A percentile compares a stretch with the other conserved stretches of the same genome.
These are phyloP conservation scores for Penicillium robsamsonii DNA, from an alignment of 495 filamentous ascomycete genomes.

Conservation along the genomic window DNA sequence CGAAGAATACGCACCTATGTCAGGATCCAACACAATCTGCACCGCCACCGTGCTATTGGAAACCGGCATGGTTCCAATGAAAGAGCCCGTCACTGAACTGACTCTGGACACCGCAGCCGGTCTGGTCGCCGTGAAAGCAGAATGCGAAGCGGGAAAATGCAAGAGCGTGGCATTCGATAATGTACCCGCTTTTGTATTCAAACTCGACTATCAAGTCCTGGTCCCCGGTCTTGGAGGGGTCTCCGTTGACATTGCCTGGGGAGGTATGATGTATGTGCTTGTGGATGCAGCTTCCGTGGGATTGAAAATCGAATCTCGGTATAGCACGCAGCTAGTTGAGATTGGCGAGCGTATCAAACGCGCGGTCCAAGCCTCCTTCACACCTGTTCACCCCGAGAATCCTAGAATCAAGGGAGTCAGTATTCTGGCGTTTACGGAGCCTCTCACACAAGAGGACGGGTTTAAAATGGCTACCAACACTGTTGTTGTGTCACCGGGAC, in stretches of 20 bases:
- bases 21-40: slow-evolving; percentile 37
- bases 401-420: slow-evolving; percentile 28
- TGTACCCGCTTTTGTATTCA: slow-evolving; percentile 35
- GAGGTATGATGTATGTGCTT: slow-evolving; percentile 39
- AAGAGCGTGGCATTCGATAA: slow-evolving; percentile 36
- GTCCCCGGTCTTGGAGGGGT: slow-evolving; percentile 32
- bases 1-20: slow-evolving; percentile 41
- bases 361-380: slow-evolving; percentile 22
- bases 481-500: slow-evolving; percentile 35
- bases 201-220: slow-evolving; percentile 30
- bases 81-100: slow-evolving; percentile 32
- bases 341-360: slow-evolving; percentile 35
- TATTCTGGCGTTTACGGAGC: slow-evolving; percentile 29
- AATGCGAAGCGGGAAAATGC: slow-evolving; percentile 37
- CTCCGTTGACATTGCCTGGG: slow-evolving; percentile 34
- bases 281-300: slow-evolving; percentile 31
- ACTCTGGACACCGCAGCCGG: slow-evolving; percentile 34
- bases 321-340: slow-evolving; percentile 25
- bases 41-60: slow-evolving; percentile 37
- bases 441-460: slow-evolving; percentile 16
- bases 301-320: slow-evolving; percentile 19
- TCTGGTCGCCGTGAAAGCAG: slow-evolving; percentile 29
- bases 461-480: slow-evolving; percentile 29
- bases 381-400: slow-evolving; percentile 37
- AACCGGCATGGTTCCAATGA: slow-evolving; percentile 39